A percentile compares a stretch with the other conserved stretches of the same genome.
Evolutionary conservation across 2,329 filamentous ascomycete species (phyloP).

Genomic region (Ophiocordyceps sinensis): DNA sequence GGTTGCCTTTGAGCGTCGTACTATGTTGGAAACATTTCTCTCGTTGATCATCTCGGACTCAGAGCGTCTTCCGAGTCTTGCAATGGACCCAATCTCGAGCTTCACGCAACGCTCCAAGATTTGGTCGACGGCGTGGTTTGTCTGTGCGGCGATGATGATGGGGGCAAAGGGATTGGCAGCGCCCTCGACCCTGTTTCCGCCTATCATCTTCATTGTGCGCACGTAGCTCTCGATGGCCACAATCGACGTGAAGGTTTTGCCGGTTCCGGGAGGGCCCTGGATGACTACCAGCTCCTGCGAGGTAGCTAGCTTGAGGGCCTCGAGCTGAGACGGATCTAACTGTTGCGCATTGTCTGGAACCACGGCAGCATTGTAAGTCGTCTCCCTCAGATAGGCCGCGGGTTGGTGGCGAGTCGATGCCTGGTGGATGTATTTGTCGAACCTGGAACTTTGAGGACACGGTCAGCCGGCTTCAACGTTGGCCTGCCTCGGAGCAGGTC

Average conservation of each 20-base stretch:
- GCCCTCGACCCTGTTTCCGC: constrained; percentile 19
- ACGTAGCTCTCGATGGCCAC: constrained; percentile 37
- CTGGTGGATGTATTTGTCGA: constrained; percentile 46
- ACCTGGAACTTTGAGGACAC: constrained; percentile 29
- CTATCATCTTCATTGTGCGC: constrained; percentile 38
- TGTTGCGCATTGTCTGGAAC: constrained; percentile 9
- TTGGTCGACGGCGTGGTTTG: constrained; percentile 83
- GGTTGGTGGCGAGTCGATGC: constrained; percentile 13
- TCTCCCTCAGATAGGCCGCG: constrained; percentile 15
- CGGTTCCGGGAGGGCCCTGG: constrained; percentile 64
- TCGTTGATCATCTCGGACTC: constrained; percentile 49
- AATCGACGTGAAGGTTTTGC: constrained; percentile 73
- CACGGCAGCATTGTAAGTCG: not conserved
- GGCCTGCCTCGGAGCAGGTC: not conserved
- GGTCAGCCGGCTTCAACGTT: not conserved
- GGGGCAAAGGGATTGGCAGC: constrained; percentile 28
- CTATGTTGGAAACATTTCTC: constrained; percentile 51
- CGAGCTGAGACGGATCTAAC: constrained; percentile 58
- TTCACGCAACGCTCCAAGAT: constrained; percentile 49
- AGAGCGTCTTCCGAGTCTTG: constrained; percentile 51
- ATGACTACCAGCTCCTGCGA: constrained; percentile 60
- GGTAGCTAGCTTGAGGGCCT: constrained; percentile 54
- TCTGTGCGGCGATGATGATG: constrained; percentile 71
- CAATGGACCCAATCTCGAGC: constrained; percentile 36
- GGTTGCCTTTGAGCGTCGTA: constrained; percentile 10